These are phyloP conservation scores for Aspergillus felis DNA, from an alignment of 2,329 filamentous ascomycete species.

Conservation along the genomic window DNA sequence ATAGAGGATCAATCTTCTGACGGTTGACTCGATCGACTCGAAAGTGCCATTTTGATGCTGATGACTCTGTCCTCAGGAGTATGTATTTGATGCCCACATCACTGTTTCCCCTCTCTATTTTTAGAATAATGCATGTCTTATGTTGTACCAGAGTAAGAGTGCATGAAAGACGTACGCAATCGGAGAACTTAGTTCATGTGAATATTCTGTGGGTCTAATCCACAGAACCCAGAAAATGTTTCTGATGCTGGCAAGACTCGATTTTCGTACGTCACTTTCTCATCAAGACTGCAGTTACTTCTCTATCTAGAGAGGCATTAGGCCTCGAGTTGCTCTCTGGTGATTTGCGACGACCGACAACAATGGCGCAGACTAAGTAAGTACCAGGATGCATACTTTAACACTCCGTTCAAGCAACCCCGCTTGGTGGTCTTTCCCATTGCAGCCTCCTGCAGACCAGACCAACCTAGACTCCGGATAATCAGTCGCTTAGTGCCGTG, in stretches of 20 bases:
- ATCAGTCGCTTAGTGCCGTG: neutral
- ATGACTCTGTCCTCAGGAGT: neutral
- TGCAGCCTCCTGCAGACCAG: slow-evolving; percentile 19
- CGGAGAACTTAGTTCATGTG: neutral
- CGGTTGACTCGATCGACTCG: neutral
- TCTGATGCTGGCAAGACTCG: neutral
- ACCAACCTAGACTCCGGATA: slow-evolving; percentile 1
- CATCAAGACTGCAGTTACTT: neutral
- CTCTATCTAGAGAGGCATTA: neutral
- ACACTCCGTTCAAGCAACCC: slow-evolving; percentile 6
- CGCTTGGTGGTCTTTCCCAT: slow-evolving; percentile 16
- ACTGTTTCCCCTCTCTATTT: neutral
- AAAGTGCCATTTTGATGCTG: neutral
- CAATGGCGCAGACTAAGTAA: neutral
- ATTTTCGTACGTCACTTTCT: neutral
- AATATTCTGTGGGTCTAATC: too few species aligned
- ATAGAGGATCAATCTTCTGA: neutral
- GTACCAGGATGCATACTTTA: neutral
- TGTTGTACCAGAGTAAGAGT: neutral
- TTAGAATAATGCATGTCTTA: neutral
- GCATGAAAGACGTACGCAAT: neutral
- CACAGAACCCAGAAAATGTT: neutral
- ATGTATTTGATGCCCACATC: neutral
- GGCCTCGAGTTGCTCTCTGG: neutral
- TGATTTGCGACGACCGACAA: neutral